Evolutionary conservation across 805 yeast genomes (phyloP).

Genomic region (Wickerhamiella spandovensis): DNA sequence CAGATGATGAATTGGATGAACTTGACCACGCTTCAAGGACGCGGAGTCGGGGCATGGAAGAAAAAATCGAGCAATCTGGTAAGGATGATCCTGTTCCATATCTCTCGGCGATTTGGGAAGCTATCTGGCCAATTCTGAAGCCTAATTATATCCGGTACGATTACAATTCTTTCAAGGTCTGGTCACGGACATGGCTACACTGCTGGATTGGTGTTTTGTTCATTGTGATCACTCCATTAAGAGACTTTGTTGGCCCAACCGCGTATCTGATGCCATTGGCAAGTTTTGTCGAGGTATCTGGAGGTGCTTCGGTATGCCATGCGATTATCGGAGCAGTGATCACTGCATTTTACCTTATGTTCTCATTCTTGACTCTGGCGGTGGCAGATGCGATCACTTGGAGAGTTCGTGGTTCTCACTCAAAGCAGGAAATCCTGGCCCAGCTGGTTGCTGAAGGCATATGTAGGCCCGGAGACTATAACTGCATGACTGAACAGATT

Average conservation of each 20-base stretch:
- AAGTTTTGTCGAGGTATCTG: conserved; percentile 13
- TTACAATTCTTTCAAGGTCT: conserved; percentile 11
- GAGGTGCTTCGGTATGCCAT: conserved; percentile 13
- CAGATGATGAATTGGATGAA: neutral
- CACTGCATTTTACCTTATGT: conserved; percentile 1
- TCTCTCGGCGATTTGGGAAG: neutral
- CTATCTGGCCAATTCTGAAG: neutral
- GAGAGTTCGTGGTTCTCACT: conserved; percentile 16
- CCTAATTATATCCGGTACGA: conserved; percentile 5
- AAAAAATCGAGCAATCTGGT: neutral
- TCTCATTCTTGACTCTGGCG: conserved; percentile 13
- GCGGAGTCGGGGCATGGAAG: neutral
- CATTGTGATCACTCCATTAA: conserved; percentile 5
- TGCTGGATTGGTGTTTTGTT: conserved; percentile 13
- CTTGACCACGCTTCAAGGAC: neutral
- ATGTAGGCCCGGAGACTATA: conserved; percentile 12
- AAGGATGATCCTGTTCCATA: neutral
- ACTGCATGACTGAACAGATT: conserved; percentile 13
- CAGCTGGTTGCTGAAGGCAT: conserved; percentile 13
- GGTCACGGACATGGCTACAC: conserved; percentile 16
- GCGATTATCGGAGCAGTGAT: conserved; percentile 9
- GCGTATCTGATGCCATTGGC: conserved; percentile 14
- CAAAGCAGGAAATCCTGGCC: conserved; percentile 5
- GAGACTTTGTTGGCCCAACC: conserved; percentile 15
- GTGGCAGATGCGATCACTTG: conserved; percentile 18